phyloP scores from a whole-genome alignment of 805 yeast genomes.

The Suhomyces kilbournensis region DNA sequence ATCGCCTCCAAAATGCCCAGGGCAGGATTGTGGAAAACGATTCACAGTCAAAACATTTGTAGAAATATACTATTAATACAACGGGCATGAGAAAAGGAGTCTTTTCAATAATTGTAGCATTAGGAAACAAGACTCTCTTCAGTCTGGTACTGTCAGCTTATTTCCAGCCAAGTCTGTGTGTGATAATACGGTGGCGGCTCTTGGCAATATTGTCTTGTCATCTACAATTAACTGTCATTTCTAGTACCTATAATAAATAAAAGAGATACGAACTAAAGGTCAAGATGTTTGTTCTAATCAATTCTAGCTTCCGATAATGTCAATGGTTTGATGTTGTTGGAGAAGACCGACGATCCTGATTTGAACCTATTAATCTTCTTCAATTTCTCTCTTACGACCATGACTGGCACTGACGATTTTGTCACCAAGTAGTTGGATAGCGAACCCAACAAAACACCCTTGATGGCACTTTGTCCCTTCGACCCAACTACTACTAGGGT shows the following conservation, averaged over 20 bases:
- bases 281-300: constrained; percentile 20
- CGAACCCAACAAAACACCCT: constrained; percentile 72
- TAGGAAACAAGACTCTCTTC: too few species aligned
- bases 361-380: constrained; percentile 63
- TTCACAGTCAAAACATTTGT: constrained; percentile 48
- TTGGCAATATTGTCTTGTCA: too few species aligned
- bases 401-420: constrained; percentile 69
- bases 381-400: constrained; percentile 73
- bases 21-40: constrained; percentile 42
- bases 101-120: neutral
- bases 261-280: neutral
- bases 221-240: neutral
- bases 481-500: constrained; percentile 75
- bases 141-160: too few species aligned
- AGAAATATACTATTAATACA: constrained; percentile 41
- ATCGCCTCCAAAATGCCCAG: constrained; percentile 62
- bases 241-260: neutral
- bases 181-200: too few species aligned
- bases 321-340: constrained; percentile 54
- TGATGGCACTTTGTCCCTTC: constrained; percentile 66
- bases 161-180: too few species aligned
- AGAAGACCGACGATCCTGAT: constrained; percentile 46
- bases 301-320: constrained; percentile 48
- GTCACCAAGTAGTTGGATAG: constrained; percentile 71
- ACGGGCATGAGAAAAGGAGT: neutral